A percentile compares a stretch with the other conserved stretches of the same genome.
Conservation (phyloP, 2,329 filamentous ascomycete genomes). For the Periconia sp. region DNA sequence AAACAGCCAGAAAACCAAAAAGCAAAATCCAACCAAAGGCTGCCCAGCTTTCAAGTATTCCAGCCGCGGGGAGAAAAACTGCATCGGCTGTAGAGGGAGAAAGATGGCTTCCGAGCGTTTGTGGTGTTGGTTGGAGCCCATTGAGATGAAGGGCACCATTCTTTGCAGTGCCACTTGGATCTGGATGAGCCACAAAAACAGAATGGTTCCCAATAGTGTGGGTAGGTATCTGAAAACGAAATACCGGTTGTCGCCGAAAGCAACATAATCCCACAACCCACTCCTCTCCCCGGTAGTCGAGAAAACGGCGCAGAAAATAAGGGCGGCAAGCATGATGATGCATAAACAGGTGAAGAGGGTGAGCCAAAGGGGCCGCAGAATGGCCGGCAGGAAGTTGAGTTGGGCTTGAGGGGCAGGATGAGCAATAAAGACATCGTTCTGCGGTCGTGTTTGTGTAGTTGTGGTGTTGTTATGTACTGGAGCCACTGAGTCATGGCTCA, state of each 20-base stretch:
- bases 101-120: conserved; percentile 66
- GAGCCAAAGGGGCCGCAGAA: conserved; percentile 69
- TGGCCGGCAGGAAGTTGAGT: conserved; percentile 70
- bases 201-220: conserved; percentile 69
- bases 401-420: conserved; percentile 46
- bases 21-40: conserved; percentile 65
- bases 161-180: conserved; percentile 75
- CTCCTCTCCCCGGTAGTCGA: conserved; percentile 53
- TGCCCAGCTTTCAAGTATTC: conserved; percentile 70
- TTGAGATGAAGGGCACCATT: conserved; percentile 74
- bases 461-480: conserved; percentile 4
- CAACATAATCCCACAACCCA: conserved; percentile 67
- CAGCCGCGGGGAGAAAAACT: conserved; percentile 68
- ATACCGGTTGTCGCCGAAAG: conserved; percentile 72
- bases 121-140: conserved; percentile 65
- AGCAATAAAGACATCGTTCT: conserved; percentile 51
- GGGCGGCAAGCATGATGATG: conserved; percentile 68
- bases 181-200: conserved; percentile 77
- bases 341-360: conserved; percentile 62
- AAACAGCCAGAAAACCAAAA: conserved; percentile 73
- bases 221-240: conserved; percentile 87
- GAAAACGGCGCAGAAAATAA: conserved; percentile 67
- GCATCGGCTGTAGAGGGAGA: conserved; percentile 60
- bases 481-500: conserved; percentile 4
- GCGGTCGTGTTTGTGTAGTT: conserved; percentile 6